Conservation (phyloP, 345 rosid species). For the Citrus glauca region DNA sequence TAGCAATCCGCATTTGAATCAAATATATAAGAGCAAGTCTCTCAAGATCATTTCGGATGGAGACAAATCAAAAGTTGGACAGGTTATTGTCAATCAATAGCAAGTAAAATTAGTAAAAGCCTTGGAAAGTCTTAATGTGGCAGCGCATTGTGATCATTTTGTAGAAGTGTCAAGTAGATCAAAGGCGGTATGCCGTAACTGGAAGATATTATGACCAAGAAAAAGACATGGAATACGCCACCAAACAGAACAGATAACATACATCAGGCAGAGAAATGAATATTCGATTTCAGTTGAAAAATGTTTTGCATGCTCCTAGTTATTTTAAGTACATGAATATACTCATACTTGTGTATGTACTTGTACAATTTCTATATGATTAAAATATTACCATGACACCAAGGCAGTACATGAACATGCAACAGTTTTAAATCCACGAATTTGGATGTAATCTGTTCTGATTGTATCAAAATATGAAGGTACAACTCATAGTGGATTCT, state of each 20-base stretch:
- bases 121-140: slow-evolving; percentile 46
- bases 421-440: neutral
- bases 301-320: neutral
- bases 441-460: neutral
- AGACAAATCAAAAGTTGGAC: slow-evolving; percentile 54
- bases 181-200: slow-evolving; percentile 57
- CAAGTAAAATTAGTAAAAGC: slow-evolving; percentile 45
- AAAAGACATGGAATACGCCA: slow-evolving; percentile 55
- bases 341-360: neutral
- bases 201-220: slow-evolving; percentile 70
- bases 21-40: slow-evolving; percentile 24
- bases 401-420: neutral
- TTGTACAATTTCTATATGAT: neutral
- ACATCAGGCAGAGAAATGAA: neutral
- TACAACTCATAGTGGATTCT: neutral
- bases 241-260: slow-evolving; percentile 13
- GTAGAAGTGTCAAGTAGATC: neutral
- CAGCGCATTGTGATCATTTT: slow-evolving; percentile 16
- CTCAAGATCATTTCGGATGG: slow-evolving; percentile 53
- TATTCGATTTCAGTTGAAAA: neutral
- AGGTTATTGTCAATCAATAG: slow-evolving; percentile 28
- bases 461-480: neutral
- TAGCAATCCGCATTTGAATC: slow-evolving; percentile 40
- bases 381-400: neutral
- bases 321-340: neutral